Evolutionary conservation across 352 stramenopile species (phyloP).

Genomic region (Phytophthora podocarpi): DNA sequence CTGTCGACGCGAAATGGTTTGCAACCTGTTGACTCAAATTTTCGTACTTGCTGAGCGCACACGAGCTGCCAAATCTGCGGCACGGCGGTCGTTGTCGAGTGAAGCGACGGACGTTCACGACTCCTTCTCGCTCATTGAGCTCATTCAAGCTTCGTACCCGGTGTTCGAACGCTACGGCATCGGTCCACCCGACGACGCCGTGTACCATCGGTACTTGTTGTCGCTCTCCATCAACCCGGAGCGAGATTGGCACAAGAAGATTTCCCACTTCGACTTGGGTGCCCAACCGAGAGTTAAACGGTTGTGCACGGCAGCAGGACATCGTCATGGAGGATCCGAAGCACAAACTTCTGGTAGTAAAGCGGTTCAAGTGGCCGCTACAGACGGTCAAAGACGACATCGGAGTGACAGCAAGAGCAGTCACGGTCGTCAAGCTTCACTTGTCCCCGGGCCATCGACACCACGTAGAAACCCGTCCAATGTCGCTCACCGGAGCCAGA

Average conservation of each 20-base stretch:
- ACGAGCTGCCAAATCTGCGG: conserved; percentile 20
- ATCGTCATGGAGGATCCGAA: conserved; percentile 6
- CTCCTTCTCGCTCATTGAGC: conserved; percentile 60
- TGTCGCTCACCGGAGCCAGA: too few species aligned
- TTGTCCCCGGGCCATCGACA: background rate
- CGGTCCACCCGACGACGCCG: conserved; percentile 44
- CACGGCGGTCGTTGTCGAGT: background rate
- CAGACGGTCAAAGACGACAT: conserved; percentile 10
- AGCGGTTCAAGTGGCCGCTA: too few species aligned
- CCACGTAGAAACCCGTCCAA: background rate
- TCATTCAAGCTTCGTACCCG: conserved; percentile 59
- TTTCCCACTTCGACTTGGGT: conserved; percentile 37
- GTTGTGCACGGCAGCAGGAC: conserved; percentile 5
- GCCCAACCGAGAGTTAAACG: conserved; percentile 21
- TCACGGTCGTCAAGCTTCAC: conserved; percentile 13
- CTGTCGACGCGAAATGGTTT: conserved; percentile 25
- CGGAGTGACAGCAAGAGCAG: conserved; percentile 2
- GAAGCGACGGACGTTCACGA: conserved; percentile 1
- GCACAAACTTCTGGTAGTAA: background rate
- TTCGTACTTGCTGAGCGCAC: conserved; percentile 39
- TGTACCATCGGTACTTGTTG: conserved; percentile 62
- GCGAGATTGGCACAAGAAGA: conserved; percentile 61
- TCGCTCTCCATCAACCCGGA: conserved; percentile 62
- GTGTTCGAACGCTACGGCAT: conserved; percentile 63
- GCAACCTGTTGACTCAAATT: conserved; percentile 58